A percentile compares a stretch with the other conserved stretches of the same genome.
Conservation (phyloP, 345 rosid genomes). For the Lumnitzera littorea region DNA sequence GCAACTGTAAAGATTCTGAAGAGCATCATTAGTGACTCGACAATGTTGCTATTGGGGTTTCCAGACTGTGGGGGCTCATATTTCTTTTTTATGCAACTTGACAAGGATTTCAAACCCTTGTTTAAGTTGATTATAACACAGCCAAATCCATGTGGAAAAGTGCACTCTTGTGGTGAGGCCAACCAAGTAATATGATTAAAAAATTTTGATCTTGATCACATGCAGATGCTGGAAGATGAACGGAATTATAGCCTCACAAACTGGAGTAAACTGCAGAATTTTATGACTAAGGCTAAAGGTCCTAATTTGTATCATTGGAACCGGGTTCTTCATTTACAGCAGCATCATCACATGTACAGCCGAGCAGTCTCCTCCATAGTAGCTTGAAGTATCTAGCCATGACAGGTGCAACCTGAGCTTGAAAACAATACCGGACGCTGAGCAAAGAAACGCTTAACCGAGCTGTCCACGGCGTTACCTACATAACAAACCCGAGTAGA, state of each 20-base stretch:
- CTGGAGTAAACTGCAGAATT: slow-evolving; percentile 37
- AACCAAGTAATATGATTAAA: slow-evolving; percentile 51
- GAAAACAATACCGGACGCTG: no score
- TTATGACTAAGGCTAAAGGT: slow-evolving; percentile 39
- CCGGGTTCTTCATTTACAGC: slow-evolving; percentile 22
- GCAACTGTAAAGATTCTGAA: slow-evolving; percentile 66
- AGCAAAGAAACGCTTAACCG: no score
- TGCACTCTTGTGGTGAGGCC: slow-evolving; percentile 43
- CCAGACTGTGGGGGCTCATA: slow-evolving; percentile 83
- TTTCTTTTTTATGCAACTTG: slow-evolving; percentile 81
- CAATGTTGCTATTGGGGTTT: slow-evolving; percentile 74
- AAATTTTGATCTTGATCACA: slow-evolving; percentile 69
- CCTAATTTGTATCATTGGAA: slow-evolving; percentile 39
- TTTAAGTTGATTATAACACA: slow-evolving; percentile 69
- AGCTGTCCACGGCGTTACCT: no score
- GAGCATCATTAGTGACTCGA: slow-evolving; percentile 48
- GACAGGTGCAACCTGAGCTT: no score
- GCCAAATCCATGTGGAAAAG: slow-evolving; percentile 43
- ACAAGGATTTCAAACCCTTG: slow-evolving; percentile 84
- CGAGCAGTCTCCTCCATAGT: no score
- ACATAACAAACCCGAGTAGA: no score
- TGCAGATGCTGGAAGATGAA: slow-evolving; percentile 85
- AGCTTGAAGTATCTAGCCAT: no score
- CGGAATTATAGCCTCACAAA: slow-evolving; percentile 58
- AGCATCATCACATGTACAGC: slow-evolving; percentile 5